Base-by-base conservation (phyloP, 202 grass and related monocot species). In the Hordeum pubiflorum region DNA sequence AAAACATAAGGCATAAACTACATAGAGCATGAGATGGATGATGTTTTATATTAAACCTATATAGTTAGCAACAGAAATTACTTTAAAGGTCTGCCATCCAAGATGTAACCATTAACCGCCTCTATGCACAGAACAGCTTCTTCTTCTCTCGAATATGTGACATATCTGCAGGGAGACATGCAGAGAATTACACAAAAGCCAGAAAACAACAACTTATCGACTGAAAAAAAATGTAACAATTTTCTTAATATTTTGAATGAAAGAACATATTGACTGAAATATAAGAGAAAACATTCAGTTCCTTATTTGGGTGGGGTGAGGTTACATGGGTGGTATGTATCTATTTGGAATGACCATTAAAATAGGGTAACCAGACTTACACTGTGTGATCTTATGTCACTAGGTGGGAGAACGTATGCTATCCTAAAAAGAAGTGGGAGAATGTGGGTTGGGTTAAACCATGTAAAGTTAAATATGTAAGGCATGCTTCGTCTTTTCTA, bases 71-170 rank as follows among this genome's bases (percentile, higher is more conserved):
- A 26, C 26, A 79, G 76, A 50, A 85, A 82, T 89, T 81, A 90
- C 91, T 89, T 93, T 39, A 93, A 85, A 87, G 33, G 57, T 80
- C 64, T 85, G 59, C 82, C 87, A 77, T 87, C 50, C 80, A 93
- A 89, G 59, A 79, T 77, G 76, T 46, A 93, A 58, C 87, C 87
- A 85, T 93, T 82, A 77, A 90, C 79, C 2, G 75, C 85, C 54
- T 85, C 38, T 72, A 93, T 93, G 85, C 91, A 90, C 72, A 37
- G 56, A 44, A 87, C 32, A 85, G 91, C 91, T 48, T 93, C 91
- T 8, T 83, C 85, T 75, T 83, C 87, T 77, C 73, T 90, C 32
- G 87, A 60, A 59, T 81, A 93, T 72, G 84, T 93, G 81, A 93
- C 79, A 77, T 93, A 93, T 61, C 91, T 93, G 72, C 52, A 84